Evolutionary conservation across 164 flowering plant genomes (phyloP).

Genomic region (Cinnamomum micranthum): DNA sequence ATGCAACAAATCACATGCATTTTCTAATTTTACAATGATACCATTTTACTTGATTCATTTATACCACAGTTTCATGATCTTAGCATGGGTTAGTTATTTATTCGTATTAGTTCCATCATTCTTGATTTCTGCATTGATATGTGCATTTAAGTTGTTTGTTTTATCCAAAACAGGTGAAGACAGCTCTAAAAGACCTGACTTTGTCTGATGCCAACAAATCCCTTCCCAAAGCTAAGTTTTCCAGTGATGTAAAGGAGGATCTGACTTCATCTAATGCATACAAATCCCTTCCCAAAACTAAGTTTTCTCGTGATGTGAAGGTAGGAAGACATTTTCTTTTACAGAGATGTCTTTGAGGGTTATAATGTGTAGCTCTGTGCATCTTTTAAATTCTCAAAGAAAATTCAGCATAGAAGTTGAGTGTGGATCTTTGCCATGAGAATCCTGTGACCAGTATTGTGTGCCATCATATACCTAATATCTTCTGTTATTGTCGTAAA

Average conservation of each 20-base stretch:
- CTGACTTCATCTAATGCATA: not conserved
- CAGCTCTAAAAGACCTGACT: conserved; percentile 10
- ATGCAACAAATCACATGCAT: not conserved
- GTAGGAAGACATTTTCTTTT: not conserved
- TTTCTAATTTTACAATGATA: not conserved
- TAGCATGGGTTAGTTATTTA: not conserved
- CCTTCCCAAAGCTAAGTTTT: conserved; percentile 14
- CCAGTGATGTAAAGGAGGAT: not conserved
- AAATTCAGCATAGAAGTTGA: not conserved
- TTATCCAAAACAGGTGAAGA: conserved; percentile 4
- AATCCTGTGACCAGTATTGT: not conserved
- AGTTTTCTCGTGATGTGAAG: not conserved
- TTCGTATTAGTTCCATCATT: not conserved
- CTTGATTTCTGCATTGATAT: not conserved
- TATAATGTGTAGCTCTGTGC: not conserved
- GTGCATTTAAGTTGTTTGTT: not conserved
- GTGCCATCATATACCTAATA: not conserved
- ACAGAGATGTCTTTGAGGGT: not conserved
- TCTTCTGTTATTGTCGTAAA: not conserved
- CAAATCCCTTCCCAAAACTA: not conserved
- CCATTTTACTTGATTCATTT: not conserved
- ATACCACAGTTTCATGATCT: not conserved
- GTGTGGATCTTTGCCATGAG: not conserved
- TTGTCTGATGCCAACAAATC: conserved; percentile 11
- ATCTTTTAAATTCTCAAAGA: not conserved